Evolutionary conservation across 208 protist species (phyloP).

Genomic region (Wallacemonas sp.): DNA sequence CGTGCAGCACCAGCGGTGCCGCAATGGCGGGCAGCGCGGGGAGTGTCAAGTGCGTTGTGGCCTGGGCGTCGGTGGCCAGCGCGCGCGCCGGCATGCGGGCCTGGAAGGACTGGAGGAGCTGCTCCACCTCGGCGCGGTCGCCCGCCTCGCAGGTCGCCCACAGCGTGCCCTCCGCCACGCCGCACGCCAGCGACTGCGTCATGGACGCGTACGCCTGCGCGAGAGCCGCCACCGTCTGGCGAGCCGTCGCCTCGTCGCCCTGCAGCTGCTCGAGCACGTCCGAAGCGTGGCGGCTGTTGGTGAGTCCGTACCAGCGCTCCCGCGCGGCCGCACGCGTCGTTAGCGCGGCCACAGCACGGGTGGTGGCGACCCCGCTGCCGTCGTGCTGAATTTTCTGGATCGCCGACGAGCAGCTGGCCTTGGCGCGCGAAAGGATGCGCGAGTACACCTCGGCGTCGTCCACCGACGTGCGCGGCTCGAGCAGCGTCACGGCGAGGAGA

Average conservation of each 20-base stretch:
- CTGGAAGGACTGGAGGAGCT: slow-evolving; percentile 45
- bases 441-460: slow-evolving; percentile 69
- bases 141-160: slow-evolving; percentile 89
- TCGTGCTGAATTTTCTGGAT: slow-evolving; percentile 76
- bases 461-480: slow-evolving; percentile 61
- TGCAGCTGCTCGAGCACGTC: slow-evolving; percentile 73
- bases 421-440: slow-evolving; percentile 66
- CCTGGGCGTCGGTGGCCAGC: not conserved
- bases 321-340: slow-evolving; percentile 58
- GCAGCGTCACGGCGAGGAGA: slow-evolving; percentile 64
- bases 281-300: slow-evolving; percentile 61
- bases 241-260: slow-evolving; percentile 38
- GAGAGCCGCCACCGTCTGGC: slow-evolving; percentile 31
- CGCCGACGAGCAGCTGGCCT: slow-evolving; percentile 61
- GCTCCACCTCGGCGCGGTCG: slow-evolving; percentile 58
- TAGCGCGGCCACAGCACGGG: slow-evolving; percentile 60
- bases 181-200: slow-evolving; percentile 39
- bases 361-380: slow-evolving; percentile 74
- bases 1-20: slow-evolving; percentile 15
- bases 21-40: slow-evolving; percentile 17
- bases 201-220: slow-evolving; percentile 46
- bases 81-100: slow-evolving; percentile 30
- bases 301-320: slow-evolving; percentile 80
- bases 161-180: slow-evolving; percentile 47
- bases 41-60: slow-evolving; percentile 31